phyloP scores from a whole-genome alignment of 768 basidiomycete genomes.

The Cantharellus anzutake region DNA sequence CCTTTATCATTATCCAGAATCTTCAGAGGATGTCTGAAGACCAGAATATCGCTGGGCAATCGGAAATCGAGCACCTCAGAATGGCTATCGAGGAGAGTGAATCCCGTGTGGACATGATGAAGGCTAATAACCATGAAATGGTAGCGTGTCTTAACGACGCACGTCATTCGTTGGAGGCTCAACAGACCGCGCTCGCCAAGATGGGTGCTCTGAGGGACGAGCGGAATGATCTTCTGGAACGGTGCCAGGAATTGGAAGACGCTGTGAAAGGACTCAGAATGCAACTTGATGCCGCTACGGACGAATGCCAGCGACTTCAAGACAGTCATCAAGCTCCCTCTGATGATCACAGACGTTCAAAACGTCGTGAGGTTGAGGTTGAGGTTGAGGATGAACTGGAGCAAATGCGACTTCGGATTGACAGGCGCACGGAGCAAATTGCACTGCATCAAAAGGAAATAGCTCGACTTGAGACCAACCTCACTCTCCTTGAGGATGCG shows the following conservation, averaged over 20 bases:
- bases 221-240: background rate
- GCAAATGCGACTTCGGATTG: slow-evolving; percentile 45
- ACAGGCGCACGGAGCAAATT: slow-evolving; percentile 52
- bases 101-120: no score
- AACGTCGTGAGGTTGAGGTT: background rate
- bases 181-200: no score
- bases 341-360: no score
- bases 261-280: background rate
- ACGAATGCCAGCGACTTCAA: background rate
- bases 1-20: background rate
- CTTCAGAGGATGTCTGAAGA: background rate
- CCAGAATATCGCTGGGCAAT: background rate
- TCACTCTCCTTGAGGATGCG: slow-evolving; percentile 55
- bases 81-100: no score
- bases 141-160: no score
- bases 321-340: background rate
- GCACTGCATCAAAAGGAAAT: slow-evolving; percentile 67
- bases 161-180: no score
- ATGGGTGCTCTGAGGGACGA: background rate
- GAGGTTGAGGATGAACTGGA: slow-evolving; percentile 25
- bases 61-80: no score
- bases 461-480: slow-evolving; percentile 53
- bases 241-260: background rate
- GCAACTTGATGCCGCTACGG: background rate
- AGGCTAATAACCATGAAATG: no score